phyloP scores from a whole-genome alignment of 257 asterid genomes.

The Scutellaria minor region DNA sequence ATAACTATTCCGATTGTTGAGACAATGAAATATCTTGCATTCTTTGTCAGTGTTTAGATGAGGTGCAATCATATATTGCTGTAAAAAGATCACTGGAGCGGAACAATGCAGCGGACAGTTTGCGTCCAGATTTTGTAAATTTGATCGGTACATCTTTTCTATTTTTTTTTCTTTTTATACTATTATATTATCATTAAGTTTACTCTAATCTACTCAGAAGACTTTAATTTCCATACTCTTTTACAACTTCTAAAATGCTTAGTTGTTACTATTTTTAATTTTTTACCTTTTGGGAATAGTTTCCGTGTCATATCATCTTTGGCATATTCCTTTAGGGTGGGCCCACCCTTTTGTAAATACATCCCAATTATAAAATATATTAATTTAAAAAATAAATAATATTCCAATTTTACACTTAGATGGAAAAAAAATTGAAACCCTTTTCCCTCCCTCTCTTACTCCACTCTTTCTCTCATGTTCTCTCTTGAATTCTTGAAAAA shows the following conservation, averaged over 20 bases:
- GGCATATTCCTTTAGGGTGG: neutral
- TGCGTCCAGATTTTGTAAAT: conserved; percentile 50
- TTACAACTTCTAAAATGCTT: neutral
- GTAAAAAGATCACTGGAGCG: conserved; percentile 66
- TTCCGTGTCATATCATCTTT: neutral
- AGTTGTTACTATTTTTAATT: neutral
- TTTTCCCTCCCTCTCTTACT: no score
- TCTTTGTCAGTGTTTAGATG: conserved; percentile 94
- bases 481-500: no score
- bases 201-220: neutral
- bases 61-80: conserved; percentile 88
- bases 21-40: no score
- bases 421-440: no score
- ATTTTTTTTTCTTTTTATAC: conserved; percentile 24
- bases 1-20: no score
- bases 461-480: no score
- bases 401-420: no score
- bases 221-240: neutral
- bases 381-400: no score
- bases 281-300: conserved; percentile 18
- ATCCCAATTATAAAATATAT: no score
- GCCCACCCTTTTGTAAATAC: no score
- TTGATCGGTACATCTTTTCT: conserved; percentile 54
- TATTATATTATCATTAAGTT: neutral
- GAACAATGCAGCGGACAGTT: conserved; percentile 38